phyloP scores from a whole-genome alignment of 1,284 basidiomycete genomes.

The Butyriboletus appendiculatus region DNA sequence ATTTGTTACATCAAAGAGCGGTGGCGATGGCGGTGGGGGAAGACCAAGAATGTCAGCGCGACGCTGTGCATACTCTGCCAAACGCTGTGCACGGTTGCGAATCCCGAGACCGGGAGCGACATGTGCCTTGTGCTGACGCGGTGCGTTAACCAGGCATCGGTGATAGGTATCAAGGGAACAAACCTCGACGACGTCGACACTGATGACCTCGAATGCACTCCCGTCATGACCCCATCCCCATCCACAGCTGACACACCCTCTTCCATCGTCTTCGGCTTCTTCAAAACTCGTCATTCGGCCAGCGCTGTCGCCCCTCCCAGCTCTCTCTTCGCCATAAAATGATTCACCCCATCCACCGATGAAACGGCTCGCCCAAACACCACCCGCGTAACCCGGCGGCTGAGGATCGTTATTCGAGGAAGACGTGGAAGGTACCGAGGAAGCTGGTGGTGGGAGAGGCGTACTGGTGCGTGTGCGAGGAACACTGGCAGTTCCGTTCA shows the following conservation, averaged over 20 bases:
- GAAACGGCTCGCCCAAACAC: slow-evolving; percentile 49
- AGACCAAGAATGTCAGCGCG: slow-evolving; percentile 54
- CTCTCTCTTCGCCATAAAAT: slow-evolving; percentile 32
- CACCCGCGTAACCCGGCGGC: slow-evolving; percentile 38
- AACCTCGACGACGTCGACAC: slow-evolving; percentile 62
- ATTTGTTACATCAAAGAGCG: slow-evolving; percentile 39
- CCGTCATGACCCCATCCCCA: slow-evolving; percentile 79
- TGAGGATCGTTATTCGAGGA: slow-evolving; percentile 24
- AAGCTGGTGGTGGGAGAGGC: slow-evolving; percentile 25
- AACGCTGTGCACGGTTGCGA: slow-evolving; percentile 62
- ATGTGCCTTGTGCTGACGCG: slow-evolving; percentile 46
- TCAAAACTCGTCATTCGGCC: slow-evolving; percentile 32
- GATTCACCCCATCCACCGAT: slow-evolving; percentile 50
- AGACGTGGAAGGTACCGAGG: slow-evolving; percentile 25
- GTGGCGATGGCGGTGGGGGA: slow-evolving; percentile 23
- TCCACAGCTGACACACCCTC: slow-evolving; percentile 60
- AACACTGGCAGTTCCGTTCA: slow-evolving; percentile 31
- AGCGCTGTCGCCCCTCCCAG: slow-evolving; percentile 25
- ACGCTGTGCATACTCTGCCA: slow-evolving; percentile 64
- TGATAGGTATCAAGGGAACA: slow-evolving; percentile 24
- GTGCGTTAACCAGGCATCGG: slow-evolving; percentile 5
- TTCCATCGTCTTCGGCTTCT: slow-evolving; percentile 63
- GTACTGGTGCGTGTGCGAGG: slow-evolving; percentile 35
- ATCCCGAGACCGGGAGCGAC: slow-evolving; percentile 47
- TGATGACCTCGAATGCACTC: slow-evolving; percentile 68